Conservation (phyloP, 768 basidiomycete species). For the Mycena rebaudengoi region DNA sequence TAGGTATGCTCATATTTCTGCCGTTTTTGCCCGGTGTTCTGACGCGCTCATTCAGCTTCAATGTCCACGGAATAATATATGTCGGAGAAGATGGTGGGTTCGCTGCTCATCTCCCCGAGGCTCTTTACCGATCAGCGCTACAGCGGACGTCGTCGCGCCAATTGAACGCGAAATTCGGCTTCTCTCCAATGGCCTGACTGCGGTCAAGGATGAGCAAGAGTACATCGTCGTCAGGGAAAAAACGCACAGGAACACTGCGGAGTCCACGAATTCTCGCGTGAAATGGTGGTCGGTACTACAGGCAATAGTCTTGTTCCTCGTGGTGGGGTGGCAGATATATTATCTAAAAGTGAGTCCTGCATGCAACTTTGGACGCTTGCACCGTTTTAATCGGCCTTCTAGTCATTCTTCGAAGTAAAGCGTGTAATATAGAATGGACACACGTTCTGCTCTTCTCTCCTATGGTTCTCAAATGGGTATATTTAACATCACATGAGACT, state of each 20-base stretch:
- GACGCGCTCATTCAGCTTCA: conserved; percentile 70
- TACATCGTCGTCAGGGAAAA: conserved; percentile 96
- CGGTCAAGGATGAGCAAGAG: conserved; percentile 99
- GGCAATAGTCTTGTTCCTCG: conserved; percentile 82
- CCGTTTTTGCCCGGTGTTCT: conserved; percentile 4
- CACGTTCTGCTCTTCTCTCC: conserved; percentile 8
- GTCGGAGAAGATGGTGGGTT: conserved; percentile 87
- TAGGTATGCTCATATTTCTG: conserved; percentile 65
- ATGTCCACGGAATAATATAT: conserved; percentile 97
- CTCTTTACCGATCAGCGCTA: not conserved
- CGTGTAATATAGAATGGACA: conserved; percentile 73
- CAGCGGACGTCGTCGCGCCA: conserved; percentile 84
- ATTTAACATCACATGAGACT: conserved; percentile 24
- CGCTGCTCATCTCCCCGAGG: not conserved
- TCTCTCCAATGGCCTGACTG: conserved; percentile 79
- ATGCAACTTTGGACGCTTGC: conserved; percentile 16
- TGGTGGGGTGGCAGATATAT: conserved; percentile 97
- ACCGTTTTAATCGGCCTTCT: conserved; percentile 17
- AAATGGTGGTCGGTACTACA: conserved; percentile 99
- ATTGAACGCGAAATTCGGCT: conserved; percentile 95
- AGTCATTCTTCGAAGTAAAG: conserved; percentile 93
- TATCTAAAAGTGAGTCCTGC: conserved; percentile 80
- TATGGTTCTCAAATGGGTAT: conserved; percentile 30
- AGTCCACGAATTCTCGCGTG: conserved; percentile 92
- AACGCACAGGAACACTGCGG: conserved; percentile 93